A percentile compares a stretch with the other conserved stretches of the same genome.
Conservation (phyloP, 768 basidiomycete genomes). For the Termitomyces sp. region DNA sequence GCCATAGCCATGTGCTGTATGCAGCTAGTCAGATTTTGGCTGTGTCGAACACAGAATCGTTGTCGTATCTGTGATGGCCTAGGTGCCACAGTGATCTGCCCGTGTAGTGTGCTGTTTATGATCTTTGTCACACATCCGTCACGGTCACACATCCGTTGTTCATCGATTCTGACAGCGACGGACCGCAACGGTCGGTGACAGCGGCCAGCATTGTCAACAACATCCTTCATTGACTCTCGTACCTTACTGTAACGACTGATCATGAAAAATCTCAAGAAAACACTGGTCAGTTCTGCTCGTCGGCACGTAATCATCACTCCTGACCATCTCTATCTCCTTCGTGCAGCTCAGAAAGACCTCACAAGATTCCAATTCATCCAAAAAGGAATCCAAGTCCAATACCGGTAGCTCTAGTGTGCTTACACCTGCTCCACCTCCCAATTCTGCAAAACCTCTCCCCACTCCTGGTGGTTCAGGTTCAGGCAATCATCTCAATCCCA, state of each 20-base stretch:
- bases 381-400: slow-evolving; percentile 62
- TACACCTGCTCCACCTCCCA: slow-evolving; percentile 61
- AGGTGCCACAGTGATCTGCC: not conserved
- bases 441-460: slow-evolving; percentile 63
- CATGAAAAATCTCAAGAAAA: slow-evolving; percentile 88
- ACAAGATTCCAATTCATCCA: slow-evolving; percentile 59
- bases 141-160: slow-evolving; percentile 29
- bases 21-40: not conserved
- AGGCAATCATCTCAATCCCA: slow-evolving; percentile 33
- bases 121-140: slow-evolving; percentile 17
- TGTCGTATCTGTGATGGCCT: not conserved
- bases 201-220: slow-evolving; percentile 14
- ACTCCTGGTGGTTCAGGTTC: slow-evolving; percentile 39
- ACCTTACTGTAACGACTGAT: slow-evolving; percentile 15
- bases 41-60: not conserved
- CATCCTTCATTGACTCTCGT: slow-evolving; percentile 9
- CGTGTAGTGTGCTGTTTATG: slow-evolving; percentile 8
- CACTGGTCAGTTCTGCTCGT: slow-evolving; percentile 49
- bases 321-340: slow-evolving; percentile 18
- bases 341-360: slow-evolving; percentile 68
- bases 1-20: not conserved
- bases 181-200: slow-evolving; percentile 13
- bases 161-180: slow-evolving; percentile 38
- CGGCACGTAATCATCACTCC: slow-evolving; percentile 13
- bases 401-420: slow-evolving; percentile 28